Conservation (phyloP, 2,329 filamentous ascomycete genomes). For the Penicillium sp. region DNA sequence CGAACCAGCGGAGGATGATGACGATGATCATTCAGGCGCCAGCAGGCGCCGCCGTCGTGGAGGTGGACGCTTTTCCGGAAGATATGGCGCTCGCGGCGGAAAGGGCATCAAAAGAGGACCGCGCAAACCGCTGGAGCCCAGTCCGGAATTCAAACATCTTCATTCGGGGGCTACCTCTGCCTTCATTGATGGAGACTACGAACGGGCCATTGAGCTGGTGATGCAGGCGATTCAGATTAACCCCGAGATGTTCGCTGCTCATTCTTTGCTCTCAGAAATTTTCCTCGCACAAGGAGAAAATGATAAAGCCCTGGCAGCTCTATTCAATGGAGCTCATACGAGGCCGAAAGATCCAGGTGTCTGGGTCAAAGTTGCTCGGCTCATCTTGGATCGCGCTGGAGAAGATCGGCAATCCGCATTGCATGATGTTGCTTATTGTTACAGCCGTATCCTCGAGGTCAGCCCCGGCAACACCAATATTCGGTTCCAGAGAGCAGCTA, state of each 20-base stretch:
- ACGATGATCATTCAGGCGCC: slow-evolving; percentile 25
- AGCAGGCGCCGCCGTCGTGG: slow-evolving; percentile 34
- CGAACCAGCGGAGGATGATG: slow-evolving; percentile 24
- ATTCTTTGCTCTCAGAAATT: slow-evolving; percentile 61
- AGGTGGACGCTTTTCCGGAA: slow-evolving; percentile 37
- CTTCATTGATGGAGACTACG: slow-evolving; percentile 50
- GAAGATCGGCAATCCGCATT: slow-evolving; percentile 46
- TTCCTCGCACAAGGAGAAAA: slow-evolving; percentile 57
- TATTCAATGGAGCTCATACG: slow-evolving; percentile 60
- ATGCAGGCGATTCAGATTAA: slow-evolving; percentile 56
- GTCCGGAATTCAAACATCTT: slow-evolving; percentile 49
- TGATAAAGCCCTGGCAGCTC: slow-evolving; percentile 56
- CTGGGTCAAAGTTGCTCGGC: slow-evolving; percentile 58
- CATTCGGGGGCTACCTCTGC: slow-evolving; percentile 50
- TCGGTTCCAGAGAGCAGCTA: slow-evolving; percentile 56
- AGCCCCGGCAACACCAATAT: slow-evolving; percentile 54
- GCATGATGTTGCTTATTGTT: slow-evolving; percentile 54
- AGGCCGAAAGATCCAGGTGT: slow-evolving; percentile 55
- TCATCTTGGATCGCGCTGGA: slow-evolving; percentile 52
- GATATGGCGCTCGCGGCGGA: slow-evolving; percentile 42
- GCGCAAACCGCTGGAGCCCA: slow-evolving; percentile 49
- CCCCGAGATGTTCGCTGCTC: slow-evolving; percentile 62
- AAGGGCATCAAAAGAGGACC: slow-evolving; percentile 49
- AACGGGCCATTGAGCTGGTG: slow-evolving; percentile 44
- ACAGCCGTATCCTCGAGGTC: slow-evolving; percentile 54